These are phyloP conservation scores for Colletotrichum sp. DNA, from an alignment of 2,329 filamentous ascomycete species.

Conservation along the genomic window DNA sequence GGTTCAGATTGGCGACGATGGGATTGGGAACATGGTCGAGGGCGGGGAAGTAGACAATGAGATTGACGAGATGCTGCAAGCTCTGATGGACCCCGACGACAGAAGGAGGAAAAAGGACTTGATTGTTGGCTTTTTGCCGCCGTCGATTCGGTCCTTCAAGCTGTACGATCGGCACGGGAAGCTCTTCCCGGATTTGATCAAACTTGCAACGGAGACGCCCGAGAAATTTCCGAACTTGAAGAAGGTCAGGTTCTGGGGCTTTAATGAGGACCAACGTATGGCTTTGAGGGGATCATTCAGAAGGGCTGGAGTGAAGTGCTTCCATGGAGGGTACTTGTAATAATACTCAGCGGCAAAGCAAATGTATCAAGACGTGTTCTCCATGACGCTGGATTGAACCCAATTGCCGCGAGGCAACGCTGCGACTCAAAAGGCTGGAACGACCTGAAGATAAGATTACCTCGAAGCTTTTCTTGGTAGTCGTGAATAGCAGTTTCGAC, in stretches of 20 bases:
- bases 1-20: not conserved
- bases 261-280: not conserved
- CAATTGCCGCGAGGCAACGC: not conserved
- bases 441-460: not conserved
- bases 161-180: not conserved
- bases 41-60: not conserved
- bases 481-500: fast-evolving
- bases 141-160: not conserved
- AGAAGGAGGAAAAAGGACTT: not conserved
- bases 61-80: not conserved
- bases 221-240: not conserved
- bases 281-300: not conserved
- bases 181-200: not conserved
- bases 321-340: not conserved
- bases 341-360: not conserved
- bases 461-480: not conserved
- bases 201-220: not conserved
- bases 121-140: not conserved
- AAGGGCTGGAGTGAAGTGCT: not conserved
- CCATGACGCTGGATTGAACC: not conserved
- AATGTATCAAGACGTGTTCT: not conserved
- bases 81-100: not conserved
- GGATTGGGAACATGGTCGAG: not conserved
- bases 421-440: not conserved
- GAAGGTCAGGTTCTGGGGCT: not conserved